Percentiles rank a stretch among this genome's conserved stretches.
Conservation (phyloP, 352 stramenopile genomes). For the Pythium brachiatum region DNA sequence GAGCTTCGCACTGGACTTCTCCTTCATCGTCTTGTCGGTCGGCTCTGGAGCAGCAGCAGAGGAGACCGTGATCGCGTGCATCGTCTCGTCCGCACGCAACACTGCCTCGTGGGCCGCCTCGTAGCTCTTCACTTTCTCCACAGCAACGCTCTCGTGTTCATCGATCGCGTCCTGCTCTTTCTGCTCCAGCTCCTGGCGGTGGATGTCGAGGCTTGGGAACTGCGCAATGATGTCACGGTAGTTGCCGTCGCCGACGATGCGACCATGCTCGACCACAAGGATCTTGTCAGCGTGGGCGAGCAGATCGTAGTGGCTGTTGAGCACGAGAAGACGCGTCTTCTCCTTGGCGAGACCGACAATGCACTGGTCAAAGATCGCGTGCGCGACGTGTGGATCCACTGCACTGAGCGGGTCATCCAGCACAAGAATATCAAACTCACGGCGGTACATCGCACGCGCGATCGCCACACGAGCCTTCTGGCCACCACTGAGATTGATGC, state of each 20-base stretch:
- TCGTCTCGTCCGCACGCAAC: constrained; percentile 6
- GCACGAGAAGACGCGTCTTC: constrained; percentile 83
- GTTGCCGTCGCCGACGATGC: constrained; percentile 28
- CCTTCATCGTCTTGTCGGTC: not conserved
- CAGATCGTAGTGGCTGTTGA: constrained; percentile 39
- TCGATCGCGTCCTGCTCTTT: constrained; percentile 15
- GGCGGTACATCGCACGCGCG: constrained; percentile 31
- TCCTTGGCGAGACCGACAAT: constrained; percentile 26
- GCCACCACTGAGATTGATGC: constrained; percentile 37
- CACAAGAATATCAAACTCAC: constrained; percentile 35
- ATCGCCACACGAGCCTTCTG: constrained; percentile 37
- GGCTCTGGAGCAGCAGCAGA: not conserved
- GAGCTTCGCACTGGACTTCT: constrained; percentile 15
- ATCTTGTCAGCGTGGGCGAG: constrained; percentile 29
- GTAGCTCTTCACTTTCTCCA: constrained; percentile 23
- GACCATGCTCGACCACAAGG: constrained; percentile 27
- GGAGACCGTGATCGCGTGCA: not conserved
- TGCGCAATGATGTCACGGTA: constrained; percentile 25
- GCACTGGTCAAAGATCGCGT: constrained; percentile 39
- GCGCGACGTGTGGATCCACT: constrained; percentile 36
- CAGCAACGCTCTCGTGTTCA: constrained; percentile 15
- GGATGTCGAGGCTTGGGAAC: constrained; percentile 19
- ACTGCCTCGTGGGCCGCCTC: constrained; percentile 12
- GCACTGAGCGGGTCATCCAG: constrained; percentile 45
- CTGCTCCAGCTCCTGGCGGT: constrained; percentile 17